Percentiles rank a stretch among this genome's conserved stretches.
phyloP scores from a whole-genome alignment of 768 basidiomycete genomes.

The Fomitopsis serialis region DNA sequence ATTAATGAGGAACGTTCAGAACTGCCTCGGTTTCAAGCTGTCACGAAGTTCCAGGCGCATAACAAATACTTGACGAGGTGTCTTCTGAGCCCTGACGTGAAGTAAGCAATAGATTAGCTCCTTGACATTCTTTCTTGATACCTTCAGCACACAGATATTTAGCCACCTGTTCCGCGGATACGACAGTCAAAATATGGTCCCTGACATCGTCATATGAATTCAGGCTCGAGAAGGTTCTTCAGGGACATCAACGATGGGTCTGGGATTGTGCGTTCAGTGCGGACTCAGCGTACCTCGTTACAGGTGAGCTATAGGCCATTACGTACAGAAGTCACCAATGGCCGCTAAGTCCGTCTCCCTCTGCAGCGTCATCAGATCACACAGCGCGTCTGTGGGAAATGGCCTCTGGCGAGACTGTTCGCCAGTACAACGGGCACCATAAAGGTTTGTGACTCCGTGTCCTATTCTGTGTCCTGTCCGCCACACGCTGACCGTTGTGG shows the following conservation, averaged over 20 bases:
- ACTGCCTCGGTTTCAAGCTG: slow-evolving; percentile 85
- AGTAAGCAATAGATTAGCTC: slow-evolving; percentile 43
- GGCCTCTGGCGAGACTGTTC: slow-evolving; percentile 91
- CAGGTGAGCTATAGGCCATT: slow-evolving; percentile 49
- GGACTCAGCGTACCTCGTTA: slow-evolving; percentile 96
- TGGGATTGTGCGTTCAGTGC: slow-evolving; percentile 99
- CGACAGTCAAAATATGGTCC: slow-evolving; percentile 96
- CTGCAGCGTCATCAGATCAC: slow-evolving; percentile 91
- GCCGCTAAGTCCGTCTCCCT: neutral
- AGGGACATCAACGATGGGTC: slow-evolving; percentile 97
- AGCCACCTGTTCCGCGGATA: slow-evolving; percentile 97
- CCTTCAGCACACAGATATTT: slow-evolving; percentile 57
- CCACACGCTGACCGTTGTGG: slow-evolving; percentile 4
- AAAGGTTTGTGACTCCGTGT: too few relatives aligned
- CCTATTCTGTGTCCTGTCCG: slow-evolving; percentile 6
- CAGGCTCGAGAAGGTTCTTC: slow-evolving; percentile 79
- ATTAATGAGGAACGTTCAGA: slow-evolving; percentile 79
- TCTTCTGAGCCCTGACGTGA: slow-evolving; percentile 90
- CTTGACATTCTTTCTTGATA: too few relatives aligned
- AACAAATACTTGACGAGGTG: slow-evolving; percentile 90
- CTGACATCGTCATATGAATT: slow-evolving; percentile 85
- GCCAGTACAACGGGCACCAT: slow-evolving; percentile 95
- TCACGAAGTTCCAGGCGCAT: slow-evolving; percentile 93
- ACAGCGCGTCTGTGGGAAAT: slow-evolving; percentile 98
- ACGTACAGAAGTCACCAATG: neutral